Evolutionary conservation across 164 flowering plant genomes (phyloP), one percentile per base, ranked within the genome.

Genomic region (Cinnamomum chago): DNA sequence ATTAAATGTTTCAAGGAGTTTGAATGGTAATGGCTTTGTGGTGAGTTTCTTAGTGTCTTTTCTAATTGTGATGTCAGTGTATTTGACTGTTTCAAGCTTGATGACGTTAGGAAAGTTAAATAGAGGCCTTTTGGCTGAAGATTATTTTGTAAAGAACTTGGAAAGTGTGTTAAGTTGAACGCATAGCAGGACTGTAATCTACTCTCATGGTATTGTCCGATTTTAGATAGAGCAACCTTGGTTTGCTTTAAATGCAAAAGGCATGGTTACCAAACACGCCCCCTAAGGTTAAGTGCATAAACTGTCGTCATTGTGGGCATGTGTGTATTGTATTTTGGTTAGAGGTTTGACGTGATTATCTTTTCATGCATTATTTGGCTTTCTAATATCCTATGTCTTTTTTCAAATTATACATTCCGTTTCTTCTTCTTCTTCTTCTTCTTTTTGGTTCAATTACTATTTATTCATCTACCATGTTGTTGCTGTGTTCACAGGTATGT

Each of bases 401-500:
- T 30, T 30, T 30, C 35, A 30, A 30, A 30, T 30, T 30, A 5
- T 30, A 30, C 35, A 30, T 30, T 30, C 5, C 1, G 18, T 52
- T 55, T 55, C 7, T 55, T 15, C n/a, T 35, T 23, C 15, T n/a
- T 18, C 9, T 22, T 23, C 9, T 22, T 23, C 15, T 20, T 35
- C 35, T 35, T 68, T 40, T 40, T 68, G 9, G 17, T 20, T 68
- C 33, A 35, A 17, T n/a, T 17, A 3, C 30, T 20, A 20, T 6
- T 71, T 28, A 71, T 58, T 71, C 47, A 27, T 17, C 18, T 58
- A 58, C 28, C 14, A 1, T 14, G n/a, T 28, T 51, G 5, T 51
- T 62, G 28, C 22, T 66, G 20, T n/a, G 68, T 70, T 35, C 72
- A 40, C 80, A 92, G 97, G 85, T 88, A 47, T 92, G 95, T 73